Evolutionary conservation across 129 eudicot species (phyloP), one percentile per base, ranked within the genome.

Genomic region (Tagetes patula): DNA sequence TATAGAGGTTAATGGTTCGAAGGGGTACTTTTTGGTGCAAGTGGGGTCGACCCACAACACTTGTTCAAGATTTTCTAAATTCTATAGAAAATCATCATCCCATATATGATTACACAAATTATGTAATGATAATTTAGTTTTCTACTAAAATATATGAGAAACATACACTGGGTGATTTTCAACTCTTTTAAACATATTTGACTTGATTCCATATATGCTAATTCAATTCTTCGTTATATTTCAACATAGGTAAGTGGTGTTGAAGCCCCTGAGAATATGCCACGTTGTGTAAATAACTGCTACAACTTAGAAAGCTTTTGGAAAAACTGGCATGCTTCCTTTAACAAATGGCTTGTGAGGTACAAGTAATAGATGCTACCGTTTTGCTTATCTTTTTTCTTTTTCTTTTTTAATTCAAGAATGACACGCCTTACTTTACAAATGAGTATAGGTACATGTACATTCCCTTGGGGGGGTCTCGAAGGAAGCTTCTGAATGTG

Each of bases 291-390:
- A 76, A 94, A 94, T 78, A 94, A 90, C 80, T 94, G 99, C 82
- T 83, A 94, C 85, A 90, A 83, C 81, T 73, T 94, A 79, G 99
- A 90, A 80, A 88, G 89, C 72, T 94, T 90, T 75, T 94, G 99
- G 99, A 94, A 88, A 85, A 90, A 81, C 36, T 94, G 99, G 99
- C 99, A 94, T 86, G 97, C 99, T 67, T 94, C 99, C 53, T 94
- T 81, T 83, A 94, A 94, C 85, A 94, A 88, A 81, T 94, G 99
- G 99, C 99, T 94, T 46, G 99, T 94, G 8, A 90, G 97, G 99
- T 90, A 61, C 33, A 75, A 7, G 37, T 64, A 58, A 59, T 42
- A 7, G 43, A 32, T 71, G 49, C 4, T 37, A 14, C 70, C 3
- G 27, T 37, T 64, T 4, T 11, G 12, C 40, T 33, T 59, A 31